phyloP scores from a whole-genome alignment of 352 stramenopile genomes.

The Phytophthora cryptogea region DNA sequence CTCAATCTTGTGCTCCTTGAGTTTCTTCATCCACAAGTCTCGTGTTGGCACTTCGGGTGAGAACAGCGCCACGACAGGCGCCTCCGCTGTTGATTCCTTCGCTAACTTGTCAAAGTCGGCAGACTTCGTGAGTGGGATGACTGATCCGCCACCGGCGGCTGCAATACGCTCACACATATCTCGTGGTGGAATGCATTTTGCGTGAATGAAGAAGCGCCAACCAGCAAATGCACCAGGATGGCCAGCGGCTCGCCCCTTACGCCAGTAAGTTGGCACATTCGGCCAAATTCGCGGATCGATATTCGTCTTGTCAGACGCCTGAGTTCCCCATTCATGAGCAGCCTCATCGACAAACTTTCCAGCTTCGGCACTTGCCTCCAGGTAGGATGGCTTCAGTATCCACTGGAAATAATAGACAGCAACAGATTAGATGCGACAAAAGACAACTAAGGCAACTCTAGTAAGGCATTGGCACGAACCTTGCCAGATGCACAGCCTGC shows the following conservation, averaged over 20 bases:
- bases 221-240: conserved; percentile 63
- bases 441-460: not conserved
- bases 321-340: conserved; percentile 71
- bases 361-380: conserved; percentile 62
- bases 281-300: conserved; percentile 85
- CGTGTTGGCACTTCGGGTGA: conserved; percentile 53
- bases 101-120: conserved; percentile 47
- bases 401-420: conserved; percentile 48
- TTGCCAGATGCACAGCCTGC: conserved; percentile 81
- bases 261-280: conserved; percentile 62
- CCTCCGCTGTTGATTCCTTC: conserved; percentile 42
- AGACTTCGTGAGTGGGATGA: conserved; percentile 66
- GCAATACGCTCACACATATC: conserved; percentile 87
- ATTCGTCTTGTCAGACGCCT: conserved; percentile 52
- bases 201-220: conserved; percentile 78
- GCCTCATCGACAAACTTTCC: conserved; percentile 77
- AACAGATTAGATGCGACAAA: conserved; percentile 4
- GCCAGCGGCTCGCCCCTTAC: conserved; percentile 47
- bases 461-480: conserved; percentile 35
- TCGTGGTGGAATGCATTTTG: conserved; percentile 70
- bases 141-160: conserved; percentile 49
- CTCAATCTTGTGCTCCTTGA: conserved; percentile 61
- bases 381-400: conserved; percentile 86
- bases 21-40: conserved; percentile 78
- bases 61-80: conserved; percentile 65